phyloP scores from a whole-genome alignment of 257 asterid species.

The Ajuga chamaepitys region DNA sequence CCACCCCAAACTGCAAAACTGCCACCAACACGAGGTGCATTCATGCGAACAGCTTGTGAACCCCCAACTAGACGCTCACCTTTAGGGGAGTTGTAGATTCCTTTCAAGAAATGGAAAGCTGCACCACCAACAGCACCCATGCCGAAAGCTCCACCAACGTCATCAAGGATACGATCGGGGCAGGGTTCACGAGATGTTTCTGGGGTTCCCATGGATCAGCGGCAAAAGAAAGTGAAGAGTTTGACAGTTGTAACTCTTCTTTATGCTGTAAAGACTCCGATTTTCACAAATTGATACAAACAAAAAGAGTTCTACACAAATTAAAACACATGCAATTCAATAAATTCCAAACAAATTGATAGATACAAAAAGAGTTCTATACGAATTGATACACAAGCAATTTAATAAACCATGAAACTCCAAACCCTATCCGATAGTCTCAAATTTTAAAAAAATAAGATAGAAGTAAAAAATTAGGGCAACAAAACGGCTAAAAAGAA shows the following conservation, averaged over 20 bases:
- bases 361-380: neutral
- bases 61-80: conserved; percentile 82
- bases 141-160: conserved; percentile 78
- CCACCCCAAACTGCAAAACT: conserved; percentile 99
- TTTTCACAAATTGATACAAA: too few species aligned
- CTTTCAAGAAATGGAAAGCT: conserved; percentile 83
- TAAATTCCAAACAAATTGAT: neutral
- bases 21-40: conserved; percentile 94
- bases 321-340: neutral
- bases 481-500: neutral
- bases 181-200: conserved; percentile 90
- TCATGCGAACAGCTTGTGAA: conserved; percentile 86
- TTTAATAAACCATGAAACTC: neutral
- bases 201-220: conserved; percentile 62
- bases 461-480: neutral
- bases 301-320: too few species aligned
- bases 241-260: neutral
- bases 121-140: conserved; percentile 92
- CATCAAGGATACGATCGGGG: conserved; percentile 93
- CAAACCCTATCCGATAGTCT: neutral
- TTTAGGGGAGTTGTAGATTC: conserved; percentile 67
- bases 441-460: neutral
- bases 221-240: neutral
- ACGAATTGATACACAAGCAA: neutral
- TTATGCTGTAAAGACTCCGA: too few species aligned